Conservation (phyloP, 768 basidiomycete species). For the Piloderma croceum region DNA sequence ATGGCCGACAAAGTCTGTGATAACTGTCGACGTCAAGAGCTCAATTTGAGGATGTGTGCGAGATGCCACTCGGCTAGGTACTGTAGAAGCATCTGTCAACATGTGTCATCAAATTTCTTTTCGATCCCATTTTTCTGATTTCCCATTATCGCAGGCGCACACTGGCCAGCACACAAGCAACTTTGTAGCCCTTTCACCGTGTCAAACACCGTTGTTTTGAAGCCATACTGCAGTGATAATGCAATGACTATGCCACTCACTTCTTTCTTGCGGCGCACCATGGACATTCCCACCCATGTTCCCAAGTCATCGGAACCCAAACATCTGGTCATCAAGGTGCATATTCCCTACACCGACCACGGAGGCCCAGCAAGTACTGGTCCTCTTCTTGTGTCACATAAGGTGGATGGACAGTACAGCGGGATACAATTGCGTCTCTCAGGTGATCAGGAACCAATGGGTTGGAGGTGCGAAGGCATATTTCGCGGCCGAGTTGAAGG, state of each 20-base stretch:
- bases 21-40: conserved; percentile 23
- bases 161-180: conserved; percentile 47
- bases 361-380: conserved; percentile 26
- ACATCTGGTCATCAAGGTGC: conserved; percentile 48
- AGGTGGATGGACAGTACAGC: conserved; percentile 23
- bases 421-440: conserved; percentile 37
- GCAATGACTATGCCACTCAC: conserved; percentile 20
- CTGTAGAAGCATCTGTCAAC: conserved; percentile 51
- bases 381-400: conserved; percentile 47
- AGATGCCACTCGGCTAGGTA: conserved; percentile 44
- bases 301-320: conserved; percentile 26
- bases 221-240: conserved; percentile 32
- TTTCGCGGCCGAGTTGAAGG: conserved; percentile 47
- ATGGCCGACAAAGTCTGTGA: conserved; percentile 44
- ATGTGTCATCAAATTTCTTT: conserved; percentile 23
- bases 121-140: neutral
- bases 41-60: conserved; percentile 36
- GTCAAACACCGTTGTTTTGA: conserved; percentile 40
- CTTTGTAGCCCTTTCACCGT: conserved; percentile 41
- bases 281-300: conserved; percentile 21
- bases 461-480: conserved; percentile 45
- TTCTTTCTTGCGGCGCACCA: conserved; percentile 23
- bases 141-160: conserved; percentile 27
- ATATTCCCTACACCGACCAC: conserved; percentile 30
- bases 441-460: conserved; percentile 37